Evolutionary conservation across 805 yeast genomes (phyloP), one percentile per base, ranked within the genome.

Genomic region (Nakazawaea populi): DNA sequence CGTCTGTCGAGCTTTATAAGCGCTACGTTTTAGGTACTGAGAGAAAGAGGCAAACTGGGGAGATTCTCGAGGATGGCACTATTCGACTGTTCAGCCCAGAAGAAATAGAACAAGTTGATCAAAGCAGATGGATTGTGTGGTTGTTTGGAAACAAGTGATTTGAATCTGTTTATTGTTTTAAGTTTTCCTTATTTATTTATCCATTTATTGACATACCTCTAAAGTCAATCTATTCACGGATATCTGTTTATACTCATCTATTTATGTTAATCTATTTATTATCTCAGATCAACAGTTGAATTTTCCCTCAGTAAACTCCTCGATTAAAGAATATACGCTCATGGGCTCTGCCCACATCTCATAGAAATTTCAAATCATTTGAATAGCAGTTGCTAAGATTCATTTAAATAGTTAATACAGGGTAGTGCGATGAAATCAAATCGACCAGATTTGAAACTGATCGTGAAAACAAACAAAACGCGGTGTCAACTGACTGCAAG

Each of bases 41-140:
- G 44, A 63, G 76, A 53, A 67, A 68, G 34, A 64, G 66, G 3
- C 82, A 77, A 56, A 60, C 69, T 41, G 82, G 82, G 9, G 77
- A 71, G 42, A 64, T 66, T 52, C 70, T 74, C 1, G 63, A 63
- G 1, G 79, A 75, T 47, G 80, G 80, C 0, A 66, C 74, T 1
- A 60, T 75, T 5, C 60, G 75, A n/a, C 59, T 70, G 45, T 77
- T 74, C 59, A 59, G 66, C 10, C 74, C 71, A 12, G 70, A 69
- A 42, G 82, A 77, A 55, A 69, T 63, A 49, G 52, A 57, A 12
- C 64, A 65, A 47, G 59, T 62, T 8, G 77, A 75, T 52, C 55
- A 59, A 36, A 57, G 67, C 32, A 62, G 72, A 30, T 68, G 73
- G 73, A 41, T 71, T 24, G 72, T 76, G 1, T 58, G 61, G 51